Percentiles rank a stretch among this genome's conserved stretches.
Conservation (phyloP, 2,329 filamentous ascomycete species). For the Arthrinium puccinioides region DNA sequence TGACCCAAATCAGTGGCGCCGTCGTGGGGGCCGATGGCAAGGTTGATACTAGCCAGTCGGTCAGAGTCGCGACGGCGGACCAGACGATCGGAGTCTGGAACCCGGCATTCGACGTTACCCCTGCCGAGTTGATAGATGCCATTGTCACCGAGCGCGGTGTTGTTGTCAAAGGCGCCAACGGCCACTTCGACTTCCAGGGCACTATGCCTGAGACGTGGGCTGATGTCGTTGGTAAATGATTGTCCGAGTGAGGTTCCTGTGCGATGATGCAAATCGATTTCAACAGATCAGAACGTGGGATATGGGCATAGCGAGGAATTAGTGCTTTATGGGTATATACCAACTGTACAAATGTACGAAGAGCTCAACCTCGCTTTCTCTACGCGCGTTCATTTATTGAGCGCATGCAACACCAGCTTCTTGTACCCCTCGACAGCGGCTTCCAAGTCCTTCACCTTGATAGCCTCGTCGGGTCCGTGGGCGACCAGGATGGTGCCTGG, state of each 20-base stretch:
- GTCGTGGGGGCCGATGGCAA: constrained; percentile 55
- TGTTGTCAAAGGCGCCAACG: constrained; percentile 66
- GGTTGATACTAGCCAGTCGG: constrained; percentile 55
- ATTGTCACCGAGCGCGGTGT: constrained; percentile 91
- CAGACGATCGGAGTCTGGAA: constrained; percentile 87
- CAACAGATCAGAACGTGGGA: not conserved
- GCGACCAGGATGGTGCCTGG: constrained; percentile 76
- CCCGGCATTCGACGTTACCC: constrained; percentile 93
- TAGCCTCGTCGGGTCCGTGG: constrained; percentile 74
- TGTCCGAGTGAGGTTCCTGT: too few species aligned
- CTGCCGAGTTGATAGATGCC: constrained; percentile 79
- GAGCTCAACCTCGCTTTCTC: not conserved
- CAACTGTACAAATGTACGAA: constrained; percentile 1
- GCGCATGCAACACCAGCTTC: constrained; percentile 54
- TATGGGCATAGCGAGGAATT: not conserved
- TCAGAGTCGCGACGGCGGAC: constrained; percentile 72
- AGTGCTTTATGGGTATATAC: constrained; percentile 2
- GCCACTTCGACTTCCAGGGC: constrained; percentile 58
- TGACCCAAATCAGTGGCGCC: constrained; percentile 78
- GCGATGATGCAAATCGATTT: not conserved
- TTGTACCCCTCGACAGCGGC: constrained; percentile 74
- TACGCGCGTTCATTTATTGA: constrained; percentile 18
- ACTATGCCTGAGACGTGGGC: constrained; percentile 52
- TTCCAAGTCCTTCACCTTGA: constrained; percentile 70
- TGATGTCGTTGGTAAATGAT: constrained; percentile 20